Evolutionary conservation across 2,329 filamentous ascomycete species (phyloP), one percentile per base, ranked within the genome.

Genomic region (Aspergillus vadensis): DNA sequence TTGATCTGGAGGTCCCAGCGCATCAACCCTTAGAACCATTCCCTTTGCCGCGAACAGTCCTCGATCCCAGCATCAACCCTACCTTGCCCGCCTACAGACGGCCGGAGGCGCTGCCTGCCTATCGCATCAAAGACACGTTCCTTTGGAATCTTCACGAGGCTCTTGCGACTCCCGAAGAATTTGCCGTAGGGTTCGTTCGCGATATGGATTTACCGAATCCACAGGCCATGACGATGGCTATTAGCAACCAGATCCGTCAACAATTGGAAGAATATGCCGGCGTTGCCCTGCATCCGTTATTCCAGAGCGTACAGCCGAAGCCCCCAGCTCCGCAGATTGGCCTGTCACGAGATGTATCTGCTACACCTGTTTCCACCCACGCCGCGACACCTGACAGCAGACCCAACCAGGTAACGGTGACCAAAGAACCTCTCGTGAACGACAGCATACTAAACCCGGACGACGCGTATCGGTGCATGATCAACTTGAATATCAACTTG

Each of bases 81-180:
- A 86, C 86, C 5, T 81, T 91, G 54, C 88, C 91, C 14, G 88
- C 92, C 58, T 97, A 96, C 79, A 88, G 89, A 70, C 83, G 85
- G 58, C 90, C 90, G 58, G 94, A 97, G 63, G 78, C 86, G 63
- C 92, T 92, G 14, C 88, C 92, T 0, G 90, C 91, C 3, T 97
- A 92, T 77, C 87, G 95, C 64, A 82, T 99, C 59, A 92, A 96
- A 70, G 95, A 99, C 70, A 90, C 91, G n/a, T 98, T 99, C 70
- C 80, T 97, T 55, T 99, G 95, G 95, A 99, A 99, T 70, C 83
- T 99, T 14, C 94, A 98, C 77, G 95, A 99, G 79, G 91, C 91
- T 0, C 82, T 97, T 60, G 91, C 93, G 55, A 99, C 95, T 0
- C 96, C 95, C 0, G 95, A 99, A 72, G 91, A 96, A 72, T 99